These are phyloP conservation scores for Phytopythium aichiense DNA, from an alignment of 352 stramenopile genomes.

Conservation along the genomic window DNA sequence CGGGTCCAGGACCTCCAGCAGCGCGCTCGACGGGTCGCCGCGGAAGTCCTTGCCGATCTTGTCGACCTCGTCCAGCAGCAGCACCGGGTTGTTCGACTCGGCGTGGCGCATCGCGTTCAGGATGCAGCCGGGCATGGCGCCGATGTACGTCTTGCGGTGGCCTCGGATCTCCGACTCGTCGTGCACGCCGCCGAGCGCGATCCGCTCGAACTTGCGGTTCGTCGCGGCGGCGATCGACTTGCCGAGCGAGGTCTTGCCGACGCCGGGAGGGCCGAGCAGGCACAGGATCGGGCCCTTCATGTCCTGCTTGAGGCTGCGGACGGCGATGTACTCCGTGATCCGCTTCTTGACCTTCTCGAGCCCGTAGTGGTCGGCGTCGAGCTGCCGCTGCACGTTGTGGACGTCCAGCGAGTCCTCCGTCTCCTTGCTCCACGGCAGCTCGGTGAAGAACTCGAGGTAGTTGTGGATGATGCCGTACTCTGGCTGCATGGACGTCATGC, in stretches of 20 bases:
- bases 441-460: constrained; percentile 78
- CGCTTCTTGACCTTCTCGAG: constrained; percentile 84
- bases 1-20: constrained; percentile 85
- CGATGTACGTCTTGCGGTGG: constrained; percentile 86
- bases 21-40: constrained; percentile 56
- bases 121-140: constrained; percentile 84
- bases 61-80: constrained; percentile 87
- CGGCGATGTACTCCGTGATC: constrained; percentile 85
- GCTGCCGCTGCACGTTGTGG: constrained; percentile 47
- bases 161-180: constrained; percentile 85
- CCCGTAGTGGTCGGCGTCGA: constrained; percentile 78
- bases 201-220: constrained; percentile 69
- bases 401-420: constrained; percentile 58
- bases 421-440: constrained; percentile 59
- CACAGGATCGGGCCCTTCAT: constrained; percentile 88
- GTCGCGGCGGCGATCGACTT: constrained; percentile 76
- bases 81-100: constrained; percentile 70
- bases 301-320: constrained; percentile 73
- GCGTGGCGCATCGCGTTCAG: constrained; percentile 71
- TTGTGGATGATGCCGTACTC: constrained; percentile 80
- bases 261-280: constrained; percentile 78
- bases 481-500: constrained; percentile 70
- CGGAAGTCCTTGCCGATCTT: constrained; percentile 78
- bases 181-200: constrained; percentile 74
- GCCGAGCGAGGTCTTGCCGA: constrained; percentile 82